Evolutionary conservation across 805 yeast species (phyloP).

Genomic region (Helenozyma rhizophorensis): DNA sequence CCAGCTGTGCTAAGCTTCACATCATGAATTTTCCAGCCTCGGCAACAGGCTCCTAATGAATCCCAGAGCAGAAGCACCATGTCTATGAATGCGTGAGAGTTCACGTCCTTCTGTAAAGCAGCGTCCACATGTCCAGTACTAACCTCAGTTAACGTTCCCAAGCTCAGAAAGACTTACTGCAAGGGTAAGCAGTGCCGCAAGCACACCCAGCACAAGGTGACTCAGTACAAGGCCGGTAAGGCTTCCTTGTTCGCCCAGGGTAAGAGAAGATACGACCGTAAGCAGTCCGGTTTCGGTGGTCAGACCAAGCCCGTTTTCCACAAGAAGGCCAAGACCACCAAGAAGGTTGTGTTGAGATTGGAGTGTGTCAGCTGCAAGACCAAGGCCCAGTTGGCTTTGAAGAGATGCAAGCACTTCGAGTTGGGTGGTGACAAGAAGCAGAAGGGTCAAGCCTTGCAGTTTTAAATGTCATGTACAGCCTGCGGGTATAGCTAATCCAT

Average conservation of each 20-base stretch:
- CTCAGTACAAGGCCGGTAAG: constrained; percentile 99
- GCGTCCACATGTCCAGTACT: constrained; percentile 7
- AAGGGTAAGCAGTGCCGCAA: constrained; percentile 98
- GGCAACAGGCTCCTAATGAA: neutral
- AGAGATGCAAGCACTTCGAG: constrained; percentile 99
- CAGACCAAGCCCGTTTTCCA: constrained; percentile 99
- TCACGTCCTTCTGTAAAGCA: no score
- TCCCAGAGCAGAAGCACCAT: neutral
- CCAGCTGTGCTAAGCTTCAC: neutral
- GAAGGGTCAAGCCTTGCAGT: constrained; percentile 99
- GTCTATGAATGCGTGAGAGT: no score
- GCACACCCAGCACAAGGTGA: constrained; percentile 99
- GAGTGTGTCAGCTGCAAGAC: constrained; percentile 99
- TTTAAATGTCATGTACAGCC: no score
- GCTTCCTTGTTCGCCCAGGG: constrained; percentile 99
- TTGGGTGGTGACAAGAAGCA: constrained; percentile 99
- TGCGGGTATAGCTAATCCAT: no score
- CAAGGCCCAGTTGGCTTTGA: constrained; percentile 94
- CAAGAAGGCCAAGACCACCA: constrained; percentile 99
- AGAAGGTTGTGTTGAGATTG: constrained; percentile 98
- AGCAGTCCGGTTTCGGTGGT: constrained; percentile 99
- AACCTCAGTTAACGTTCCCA: constrained; percentile 94
- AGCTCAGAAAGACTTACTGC: constrained; percentile 99
- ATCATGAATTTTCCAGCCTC: neutral
- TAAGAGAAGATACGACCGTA: constrained; percentile 99